phyloP scores from a whole-genome alignment of 1,139 yeast species.

The Pichia sp. region DNA sequence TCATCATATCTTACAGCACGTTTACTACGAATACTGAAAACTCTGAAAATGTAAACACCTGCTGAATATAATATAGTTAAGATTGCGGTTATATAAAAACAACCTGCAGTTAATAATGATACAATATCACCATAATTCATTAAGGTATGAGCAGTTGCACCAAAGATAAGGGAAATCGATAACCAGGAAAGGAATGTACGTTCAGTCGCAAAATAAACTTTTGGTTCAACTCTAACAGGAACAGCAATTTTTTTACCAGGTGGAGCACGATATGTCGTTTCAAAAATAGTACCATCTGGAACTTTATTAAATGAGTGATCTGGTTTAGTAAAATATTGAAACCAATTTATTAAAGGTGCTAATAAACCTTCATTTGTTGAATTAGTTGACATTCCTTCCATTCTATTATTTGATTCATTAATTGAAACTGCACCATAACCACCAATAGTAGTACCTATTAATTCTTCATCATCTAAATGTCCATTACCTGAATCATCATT shows the following conservation, averaged over 20 bases:
- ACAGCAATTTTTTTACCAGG: constrained; percentile 70
- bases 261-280: constrained; percentile 59
- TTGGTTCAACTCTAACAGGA: constrained; percentile 79
- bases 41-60: constrained; percentile 74
- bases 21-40: constrained; percentile 73
- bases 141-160: constrained; percentile 67
- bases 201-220: constrained; percentile 79
- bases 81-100: constrained; percentile 81
- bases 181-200: constrained; percentile 77
- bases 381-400: constrained; percentile 20
- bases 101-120: constrained; percentile 77
- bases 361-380: constrained; percentile 12
- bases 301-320: constrained; percentile 58
- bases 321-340: constrained; percentile 19
- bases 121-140: constrained; percentile 62
- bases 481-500: constrained; percentile 31
- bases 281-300: constrained; percentile 77
- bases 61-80: constrained; percentile 70
- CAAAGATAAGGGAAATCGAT: constrained; percentile 64
- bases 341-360: constrained; percentile 16
- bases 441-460: constrained; percentile 30
- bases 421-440: constrained; percentile 35
- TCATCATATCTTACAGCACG: constrained; percentile 84
- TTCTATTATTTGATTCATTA: constrained; percentile 25
- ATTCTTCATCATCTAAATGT: constrained; percentile 45